Base-by-base conservation (phyloP, 495 filamentous ascomycete species). In the Cairneyella variabilis region DNA sequence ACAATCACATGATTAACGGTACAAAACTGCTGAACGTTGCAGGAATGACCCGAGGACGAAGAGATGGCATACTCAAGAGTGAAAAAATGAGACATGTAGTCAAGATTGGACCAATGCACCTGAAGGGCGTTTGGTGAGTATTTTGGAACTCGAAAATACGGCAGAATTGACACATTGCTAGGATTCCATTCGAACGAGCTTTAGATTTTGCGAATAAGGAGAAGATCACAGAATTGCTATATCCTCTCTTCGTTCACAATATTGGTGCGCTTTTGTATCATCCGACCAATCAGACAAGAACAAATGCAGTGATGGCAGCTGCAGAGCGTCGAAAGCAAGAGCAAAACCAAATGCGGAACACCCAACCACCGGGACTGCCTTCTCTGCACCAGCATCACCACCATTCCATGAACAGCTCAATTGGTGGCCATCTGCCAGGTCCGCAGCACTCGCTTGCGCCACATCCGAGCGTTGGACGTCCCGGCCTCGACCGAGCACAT, bases 1-100 rank as follows among this genome's bases (percentile, higher is more conserved):
- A 98, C 61, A 98, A 98, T 66, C 88, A 95, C 62, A 96, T 98
- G 91, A 96, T 98, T 69, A 98, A 98, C 62, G 93, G 93, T 8
- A 98, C 93, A 3, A 98, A 98, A 68, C 72, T 98, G 47, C 74
- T 98, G 42, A 98, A 98, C 57, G 93, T 98, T 17, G 93, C 93
- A 17, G 92, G 93, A 2, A 98, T 98, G 93, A 98, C 93, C 23
- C 81, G 93, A 60, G 93, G 93, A 36, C 86, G 93, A 46, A 83
- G 93, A 63, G 93, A 98, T 66, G 93, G 93, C 39, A 98, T 98
- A 55, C 71, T 98, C 40, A 98, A 98, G 74, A 97, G 93, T 69
- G 93, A 98, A 66, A 97, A 97, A 69, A 80, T 90, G 28, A 82
- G 93, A 22, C 91, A 97, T 71, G 93, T 98, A 12, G 93, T 98